Conservation (phyloP, 768 basidiomycete genomes). For the Boletus subparvulus region DNA sequence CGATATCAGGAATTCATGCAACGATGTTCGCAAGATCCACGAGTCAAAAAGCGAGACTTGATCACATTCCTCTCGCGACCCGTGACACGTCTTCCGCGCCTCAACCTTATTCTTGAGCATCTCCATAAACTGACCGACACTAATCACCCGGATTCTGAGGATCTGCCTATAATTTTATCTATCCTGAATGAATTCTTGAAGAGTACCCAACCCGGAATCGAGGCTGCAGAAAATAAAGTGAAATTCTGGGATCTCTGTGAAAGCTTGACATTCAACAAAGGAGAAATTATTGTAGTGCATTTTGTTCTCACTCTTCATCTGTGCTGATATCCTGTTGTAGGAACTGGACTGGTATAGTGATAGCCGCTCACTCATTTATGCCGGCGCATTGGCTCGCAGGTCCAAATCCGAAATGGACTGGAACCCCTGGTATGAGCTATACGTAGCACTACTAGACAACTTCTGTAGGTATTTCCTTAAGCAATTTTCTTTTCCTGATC, state of each 20-base stretch:
- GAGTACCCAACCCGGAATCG: constrained; percentile 87
- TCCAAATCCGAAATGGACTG: constrained; percentile 64
- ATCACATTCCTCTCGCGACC: constrained; percentile 83
- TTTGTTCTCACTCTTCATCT: neutral
- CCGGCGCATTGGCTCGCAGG: constrained; percentile 61
- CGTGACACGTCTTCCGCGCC: constrained; percentile 82
- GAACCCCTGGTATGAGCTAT: constrained; percentile 69
- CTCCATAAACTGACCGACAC: constrained; percentile 64
- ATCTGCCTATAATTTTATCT: constrained; percentile 66
- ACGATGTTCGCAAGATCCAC: constrained; percentile 58
- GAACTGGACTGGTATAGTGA: constrained; percentile 83
- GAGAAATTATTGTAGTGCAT: constrained; percentile 75
- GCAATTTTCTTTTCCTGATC: neutral
- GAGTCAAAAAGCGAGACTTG: constrained; percentile 72
- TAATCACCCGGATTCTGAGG: constrained; percentile 79
- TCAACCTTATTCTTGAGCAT: constrained; percentile 72
- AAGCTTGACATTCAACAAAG: constrained; percentile 68
- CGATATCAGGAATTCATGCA: constrained; percentile 68
- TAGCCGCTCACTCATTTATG: constrained; percentile 67
- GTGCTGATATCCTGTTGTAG: constrained; percentile 38
- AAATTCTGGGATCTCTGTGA: constrained; percentile 84
- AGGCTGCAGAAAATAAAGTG: constrained; percentile 86
- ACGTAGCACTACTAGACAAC: constrained; percentile 71
- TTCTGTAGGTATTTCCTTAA: constrained; percentile 51
- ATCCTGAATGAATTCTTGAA: constrained; percentile 74